Base-by-base conservation (phyloP, 495 filamentous ascomycete species). In the Acidiella bohemica region DNA sequence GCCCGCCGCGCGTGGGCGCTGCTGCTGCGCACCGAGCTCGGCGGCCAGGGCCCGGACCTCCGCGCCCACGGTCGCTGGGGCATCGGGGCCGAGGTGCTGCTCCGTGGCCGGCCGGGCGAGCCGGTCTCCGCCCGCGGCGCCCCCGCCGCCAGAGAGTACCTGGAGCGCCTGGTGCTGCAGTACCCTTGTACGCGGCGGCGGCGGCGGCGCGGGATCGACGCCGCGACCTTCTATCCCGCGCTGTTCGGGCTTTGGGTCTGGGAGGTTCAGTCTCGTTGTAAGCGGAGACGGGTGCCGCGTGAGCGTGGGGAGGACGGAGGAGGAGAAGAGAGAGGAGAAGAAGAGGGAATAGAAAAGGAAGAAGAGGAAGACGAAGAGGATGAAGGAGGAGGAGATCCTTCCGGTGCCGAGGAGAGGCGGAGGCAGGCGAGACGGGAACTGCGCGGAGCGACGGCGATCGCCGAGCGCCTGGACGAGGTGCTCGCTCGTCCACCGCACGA, bases 221-320 rank as follows among this genome's bases (percentile, higher is more conserved):
- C 76, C 19, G 39, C 70, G 32, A 64, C 71, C 20, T 79, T 81
- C 47, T 79, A 78, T 47, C 72, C 73, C 5, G 72, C 71, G n/a
- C 72, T 81, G 71, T 72, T 80, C 31, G 67, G 67, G 4, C 59
- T 78, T 12, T 80, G 78, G 73, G 64, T 82, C 18, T 78, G 74
- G 47, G 65, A 72, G 13, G 56, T 72, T 1, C 67, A 76, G 40
- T 60, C 67, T 36, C 60, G 68, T 44, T 67, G 62, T 47, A 40
- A 39, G 31, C 28, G 36, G 36, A 5, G 28, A 12, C 36, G 31
- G 10, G n/a, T n/a, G n/a, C n/a, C n/a, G n/a, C n/a, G n/a, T n/a
- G n/a, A n/a, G n/a, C n/a, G n/a, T n/a, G n/a, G n/a, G n/a, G n/a
- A n/a, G n/a, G n/a, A n/a, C n/a, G n/a, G n/a, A n/a, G n/a, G n/a